Evolutionary conservation across 23 red algal genomes (phyloP).

Genomic region (Gracilaria vermiculophylla): DNA sequence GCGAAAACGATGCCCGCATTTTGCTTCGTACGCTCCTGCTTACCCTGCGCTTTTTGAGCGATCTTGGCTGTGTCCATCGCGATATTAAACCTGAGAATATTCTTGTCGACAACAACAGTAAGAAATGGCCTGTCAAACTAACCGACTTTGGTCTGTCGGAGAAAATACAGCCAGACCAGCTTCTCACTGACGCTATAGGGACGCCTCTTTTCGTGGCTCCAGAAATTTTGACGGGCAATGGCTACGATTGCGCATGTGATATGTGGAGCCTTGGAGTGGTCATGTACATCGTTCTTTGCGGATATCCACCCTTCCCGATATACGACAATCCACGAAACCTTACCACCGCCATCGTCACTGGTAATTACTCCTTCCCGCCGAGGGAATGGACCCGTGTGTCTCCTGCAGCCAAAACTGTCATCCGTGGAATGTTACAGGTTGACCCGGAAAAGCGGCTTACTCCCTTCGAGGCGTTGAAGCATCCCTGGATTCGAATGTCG

Average conservation of each 20-base stretch:
- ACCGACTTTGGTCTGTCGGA: constrained; percentile 78
- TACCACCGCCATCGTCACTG: constrained; percentile 68
- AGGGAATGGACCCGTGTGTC: constrained; percentile 84
- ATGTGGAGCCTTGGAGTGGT: constrained; percentile 92
- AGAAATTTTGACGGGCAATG: constrained; percentile 75
- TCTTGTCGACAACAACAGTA: constrained; percentile 68
- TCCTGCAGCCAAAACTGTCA: constrained; percentile 68
- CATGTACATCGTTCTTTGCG: constrained; percentile 81
- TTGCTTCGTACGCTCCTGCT: constrained; percentile 42
- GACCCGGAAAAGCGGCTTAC: constrained; percentile 79
- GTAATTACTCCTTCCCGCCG: constrained; percentile 78
- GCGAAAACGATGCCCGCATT: constrained; percentile 78
- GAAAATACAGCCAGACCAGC: constrained; percentile 73
- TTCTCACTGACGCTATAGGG: constrained; percentile 67
- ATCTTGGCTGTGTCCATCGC: constrained; percentile 76
- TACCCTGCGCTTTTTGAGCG: constrained; percentile 54
- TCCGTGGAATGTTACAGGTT: constrained; percentile 74
- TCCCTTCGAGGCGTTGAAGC: constrained; percentile 68
- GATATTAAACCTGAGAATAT: constrained; percentile 90
- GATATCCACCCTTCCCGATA: constrained; percentile 81
- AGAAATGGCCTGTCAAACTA: constrained; percentile 66
- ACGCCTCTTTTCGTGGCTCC: constrained; percentile 91
- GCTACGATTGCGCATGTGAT: constrained; percentile 87
- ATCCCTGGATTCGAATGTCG: constrained; percentile 69
- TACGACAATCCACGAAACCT: constrained; percentile 59